phyloP scores from a whole-genome alignment of 2,329 filamentous ascomycete species.

The Fusarium pseudoanthophilum region DNA sequence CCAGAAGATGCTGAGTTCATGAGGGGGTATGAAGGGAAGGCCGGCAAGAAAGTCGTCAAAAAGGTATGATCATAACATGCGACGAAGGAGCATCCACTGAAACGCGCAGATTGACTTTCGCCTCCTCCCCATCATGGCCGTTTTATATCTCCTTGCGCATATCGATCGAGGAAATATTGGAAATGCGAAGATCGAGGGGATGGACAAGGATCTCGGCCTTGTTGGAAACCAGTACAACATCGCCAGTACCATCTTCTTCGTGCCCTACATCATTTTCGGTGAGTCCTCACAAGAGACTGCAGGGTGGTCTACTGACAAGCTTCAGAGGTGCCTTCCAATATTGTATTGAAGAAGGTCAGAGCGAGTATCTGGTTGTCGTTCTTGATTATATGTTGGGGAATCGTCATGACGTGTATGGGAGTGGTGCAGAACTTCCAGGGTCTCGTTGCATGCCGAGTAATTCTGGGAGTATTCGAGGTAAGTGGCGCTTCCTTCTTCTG shows the following conservation, averaged over 20 bases:
- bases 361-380: conserved; percentile 51
- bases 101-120: conserved; percentile 26
- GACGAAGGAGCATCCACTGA: neutral
- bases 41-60: conserved; percentile 28
- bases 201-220: conserved; percentile 61
- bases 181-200: conserved; percentile 44
- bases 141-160: conserved; percentile 34
- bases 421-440: conserved; percentile 58
- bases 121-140: conserved; percentile 25
- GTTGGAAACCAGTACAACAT: conserved; percentile 65
- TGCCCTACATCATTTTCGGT: conserved; percentile 61
- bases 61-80: neutral
- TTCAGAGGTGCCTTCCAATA: conserved; percentile 50
- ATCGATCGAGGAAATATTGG: conserved; percentile 40
- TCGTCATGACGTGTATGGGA: conserved; percentile 57
- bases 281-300: neutral
- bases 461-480: conserved; percentile 54
- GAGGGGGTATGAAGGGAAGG: conserved; percentile 23
- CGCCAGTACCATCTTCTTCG: conserved; percentile 61
- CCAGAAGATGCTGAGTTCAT: conserved; percentile 31
- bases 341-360: conserved; percentile 50
- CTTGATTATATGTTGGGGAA: conserved; percentile 55
- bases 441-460: conserved; percentile 57
- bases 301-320: conserved; percentile 33
- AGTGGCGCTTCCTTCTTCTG: neutral